phyloP scores from a whole-genome alignment of 371 early-diverging fungal genomes.

The Funneliformis caledonium region DNA sequence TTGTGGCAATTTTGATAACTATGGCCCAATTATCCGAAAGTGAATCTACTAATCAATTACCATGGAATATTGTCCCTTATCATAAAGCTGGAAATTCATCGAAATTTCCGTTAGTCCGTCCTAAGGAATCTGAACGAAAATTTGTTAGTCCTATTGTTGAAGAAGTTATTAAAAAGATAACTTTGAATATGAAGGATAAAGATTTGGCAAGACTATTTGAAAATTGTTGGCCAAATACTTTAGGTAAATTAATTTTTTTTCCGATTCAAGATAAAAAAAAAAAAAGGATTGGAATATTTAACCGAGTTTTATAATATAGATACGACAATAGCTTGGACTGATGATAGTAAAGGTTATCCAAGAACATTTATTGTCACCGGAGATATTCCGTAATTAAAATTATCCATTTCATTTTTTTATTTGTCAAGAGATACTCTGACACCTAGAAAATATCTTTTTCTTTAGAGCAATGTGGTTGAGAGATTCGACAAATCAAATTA shows the following conservation, averaged over 20 bases:
- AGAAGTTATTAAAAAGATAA: background rate
- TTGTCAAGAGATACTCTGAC: background rate
- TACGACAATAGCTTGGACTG: slow-evolving; percentile 56
- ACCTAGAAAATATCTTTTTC: slow-evolving; percentile 39
- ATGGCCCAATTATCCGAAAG: too few relatives aligned
- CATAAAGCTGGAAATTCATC: background rate
- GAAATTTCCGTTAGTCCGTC: background rate
- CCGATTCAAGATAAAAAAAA: background rate
- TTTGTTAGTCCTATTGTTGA: slow-evolving; percentile 3
- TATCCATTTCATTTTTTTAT: background rate
- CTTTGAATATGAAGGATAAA: slow-evolving; percentile 43
- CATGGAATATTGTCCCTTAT: too few relatives aligned
- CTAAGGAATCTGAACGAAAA: background rate
- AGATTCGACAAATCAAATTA: slow-evolving; percentile 62
- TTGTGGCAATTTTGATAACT: too few relatives aligned
- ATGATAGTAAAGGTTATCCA: slow-evolving; percentile 42
- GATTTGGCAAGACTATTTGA: slow-evolving; percentile 54
- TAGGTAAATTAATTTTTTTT: slow-evolving; percentile 38
- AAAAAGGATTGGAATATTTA: background rate
- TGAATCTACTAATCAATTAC: too few relatives aligned
- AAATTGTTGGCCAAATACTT: slow-evolving; percentile 61
- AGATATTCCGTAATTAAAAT: slow-evolving; percentile 48
- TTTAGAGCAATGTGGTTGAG: slow-evolving; percentile 62
- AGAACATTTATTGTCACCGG: slow-evolving; percentile 62
- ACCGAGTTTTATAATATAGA: slow-evolving; percentile 39